Percentiles rank a stretch among this genome's conserved stretches.
These are phyloP conservation scores for Clonostachys byssicola DNA, from an alignment of 2,329 filamentous ascomycete genomes.

Conservation along the genomic window DNA sequence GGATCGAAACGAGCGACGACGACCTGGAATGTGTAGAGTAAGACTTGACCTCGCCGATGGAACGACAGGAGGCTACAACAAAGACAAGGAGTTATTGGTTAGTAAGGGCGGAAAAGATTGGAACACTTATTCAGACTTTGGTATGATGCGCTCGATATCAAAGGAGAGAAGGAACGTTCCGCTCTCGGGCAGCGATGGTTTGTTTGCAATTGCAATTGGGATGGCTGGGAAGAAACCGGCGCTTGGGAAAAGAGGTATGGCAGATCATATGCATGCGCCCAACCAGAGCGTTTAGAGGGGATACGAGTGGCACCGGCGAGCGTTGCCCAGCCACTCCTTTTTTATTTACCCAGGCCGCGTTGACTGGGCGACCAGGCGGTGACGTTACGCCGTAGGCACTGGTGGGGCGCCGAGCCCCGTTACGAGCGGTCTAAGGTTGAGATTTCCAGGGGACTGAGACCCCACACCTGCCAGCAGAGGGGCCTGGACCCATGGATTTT, in stretches of 20 bases:
- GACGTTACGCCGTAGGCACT: conserved; percentile 3
- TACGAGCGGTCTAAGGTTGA: no score
- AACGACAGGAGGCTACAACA: background rate
- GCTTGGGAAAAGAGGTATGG: no score
- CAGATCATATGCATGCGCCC: no score
- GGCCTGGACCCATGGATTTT: no score
- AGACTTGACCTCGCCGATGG: background rate
- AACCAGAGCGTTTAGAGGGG: background rate
- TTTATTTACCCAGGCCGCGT: conserved; percentile 20
- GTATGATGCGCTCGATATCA: background rate
- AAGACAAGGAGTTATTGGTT: background rate
- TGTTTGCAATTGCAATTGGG: background rate
- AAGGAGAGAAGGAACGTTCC: background rate
- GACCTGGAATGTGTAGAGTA: conserved; percentile 2
- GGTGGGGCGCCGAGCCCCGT: no score
- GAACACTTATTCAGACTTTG: conserved; percentile 1
- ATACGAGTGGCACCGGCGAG: conserved; percentile 4
- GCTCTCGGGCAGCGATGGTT: background rate
- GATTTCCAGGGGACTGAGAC: no score
- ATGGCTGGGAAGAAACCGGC: conserved; percentile 2
- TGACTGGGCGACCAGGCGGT: conserved; percentile 14
- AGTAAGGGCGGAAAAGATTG: background rate
- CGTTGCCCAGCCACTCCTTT: conserved; percentile 24
- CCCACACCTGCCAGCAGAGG: no score
- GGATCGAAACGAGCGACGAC: conserved; percentile 1